phyloP scores from a whole-genome alignment of 305 asterid species.

The Rubia tinctorum region DNA sequence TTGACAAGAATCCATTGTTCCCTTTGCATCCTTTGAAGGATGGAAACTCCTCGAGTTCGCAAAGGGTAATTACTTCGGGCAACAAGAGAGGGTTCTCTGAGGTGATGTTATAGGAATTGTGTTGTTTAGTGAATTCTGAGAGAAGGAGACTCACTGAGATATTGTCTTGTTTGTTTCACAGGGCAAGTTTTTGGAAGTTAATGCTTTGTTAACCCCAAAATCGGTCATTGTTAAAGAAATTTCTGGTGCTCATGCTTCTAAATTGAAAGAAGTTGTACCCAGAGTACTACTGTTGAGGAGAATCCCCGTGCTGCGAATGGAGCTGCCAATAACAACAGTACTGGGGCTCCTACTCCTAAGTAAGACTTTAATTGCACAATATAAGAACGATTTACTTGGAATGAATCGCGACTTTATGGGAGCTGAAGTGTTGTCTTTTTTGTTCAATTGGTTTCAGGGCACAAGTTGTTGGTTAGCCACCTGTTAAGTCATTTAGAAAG shows the following conservation, averaged over 20 bases:
- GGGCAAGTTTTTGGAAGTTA: no score
- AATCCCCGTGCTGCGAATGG: no score
- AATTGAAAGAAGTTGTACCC: constrained; percentile 29
- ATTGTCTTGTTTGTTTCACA: no score
- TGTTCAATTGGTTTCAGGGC: constrained; percentile 41
- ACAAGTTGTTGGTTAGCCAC: constrained; percentile 83
- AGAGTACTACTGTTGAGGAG: constrained; percentile 13
- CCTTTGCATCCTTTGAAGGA: constrained; percentile 41
- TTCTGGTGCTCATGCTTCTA: constrained; percentile 30
- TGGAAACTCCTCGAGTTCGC: constrained; percentile 12
- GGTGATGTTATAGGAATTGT: no score
- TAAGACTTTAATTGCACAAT: constrained; percentile 19
- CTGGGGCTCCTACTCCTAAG: constrained; percentile 58
- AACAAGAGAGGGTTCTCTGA: constrained; percentile 66
- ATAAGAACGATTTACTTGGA: neutral
- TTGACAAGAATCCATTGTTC: constrained; percentile 44
- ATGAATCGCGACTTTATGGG: neutral
- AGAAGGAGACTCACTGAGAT: no score
- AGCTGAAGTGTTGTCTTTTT: neutral
- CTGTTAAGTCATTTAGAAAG: constrained; percentile 56
- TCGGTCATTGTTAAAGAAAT: constrained; percentile 19
- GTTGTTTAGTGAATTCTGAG: no score
- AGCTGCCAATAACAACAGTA: neutral
- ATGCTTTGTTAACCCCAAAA: no score
- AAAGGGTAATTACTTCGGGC: constrained; percentile 4